Conservation (phyloP, 2,329 filamentous ascomycete genomes). For the Sphaerulina vaccinii region DNA sequence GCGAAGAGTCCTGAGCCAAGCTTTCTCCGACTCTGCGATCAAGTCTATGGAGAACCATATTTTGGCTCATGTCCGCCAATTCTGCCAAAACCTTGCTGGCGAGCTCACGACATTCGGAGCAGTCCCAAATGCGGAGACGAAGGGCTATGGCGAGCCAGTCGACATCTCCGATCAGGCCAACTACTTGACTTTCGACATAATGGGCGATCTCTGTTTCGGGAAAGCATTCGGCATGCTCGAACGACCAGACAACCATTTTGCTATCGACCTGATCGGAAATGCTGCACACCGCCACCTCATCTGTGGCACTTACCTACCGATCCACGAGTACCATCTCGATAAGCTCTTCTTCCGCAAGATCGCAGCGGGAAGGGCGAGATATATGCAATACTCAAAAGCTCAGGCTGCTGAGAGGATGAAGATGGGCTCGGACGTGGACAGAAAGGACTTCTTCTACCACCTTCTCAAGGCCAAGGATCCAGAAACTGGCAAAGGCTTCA, state of each 20-base stretch:
- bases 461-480: constrained; percentile 34
- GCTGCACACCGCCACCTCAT: constrained; percentile 32
- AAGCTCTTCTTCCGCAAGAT: constrained; percentile 48
- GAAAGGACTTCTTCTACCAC: constrained; percentile 33
- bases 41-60: constrained; percentile 49
- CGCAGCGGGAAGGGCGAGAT: constrained; percentile 41
- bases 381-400: constrained; percentile 46
- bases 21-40: constrained; percentile 48
- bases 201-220: constrained; percentile 31
- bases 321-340: constrained; percentile 40
- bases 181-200: constrained; percentile 42
- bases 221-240: constrained; percentile 48
- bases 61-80: constrained; percentile 44
- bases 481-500: constrained; percentile 34
- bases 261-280: constrained; percentile 27
- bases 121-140: constrained; percentile 12
- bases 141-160: constrained; percentile 44
- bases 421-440: constrained; percentile 32
- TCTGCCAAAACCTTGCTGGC: constrained; percentile 36
- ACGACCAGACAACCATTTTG: constrained; percentile 38
- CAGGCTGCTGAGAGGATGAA: constrained; percentile 45
- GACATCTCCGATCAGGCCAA: constrained; percentile 48
- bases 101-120: constrained; percentile 13
- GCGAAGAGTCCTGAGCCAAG: constrained; percentile 47
- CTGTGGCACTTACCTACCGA: constrained; percentile 45